Conservation (phyloP, 352 stramenopile genomes). For the Phytophthora fragariaefolia region DNA sequence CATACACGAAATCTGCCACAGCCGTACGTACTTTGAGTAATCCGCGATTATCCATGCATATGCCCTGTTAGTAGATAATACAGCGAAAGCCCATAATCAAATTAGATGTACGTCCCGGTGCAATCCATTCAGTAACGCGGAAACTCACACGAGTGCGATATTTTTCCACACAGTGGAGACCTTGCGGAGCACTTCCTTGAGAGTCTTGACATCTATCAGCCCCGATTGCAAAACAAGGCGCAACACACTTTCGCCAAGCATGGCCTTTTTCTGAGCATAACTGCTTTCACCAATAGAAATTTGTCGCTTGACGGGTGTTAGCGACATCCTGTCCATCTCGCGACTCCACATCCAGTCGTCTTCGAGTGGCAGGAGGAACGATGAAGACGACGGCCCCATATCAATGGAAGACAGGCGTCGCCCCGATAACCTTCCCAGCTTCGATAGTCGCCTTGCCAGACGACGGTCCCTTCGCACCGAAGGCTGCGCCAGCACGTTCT, state of each 20-base stretch:
- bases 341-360: slow-evolving; percentile 63
- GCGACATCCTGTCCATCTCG: slow-evolving; percentile 49
- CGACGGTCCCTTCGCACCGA: slow-evolving; percentile 69
- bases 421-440: slow-evolving; percentile 60
- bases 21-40: slow-evolving; percentile 53
- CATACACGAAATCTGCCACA: background rate
- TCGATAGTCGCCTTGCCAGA: slow-evolving; percentile 63
- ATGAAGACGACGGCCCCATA: slow-evolving; percentile 29
- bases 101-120: no score
- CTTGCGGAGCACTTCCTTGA: slow-evolving; percentile 44
- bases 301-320: slow-evolving; percentile 44
- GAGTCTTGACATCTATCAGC: slow-evolving; percentile 37
- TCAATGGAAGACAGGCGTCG: slow-evolving; percentile 55
- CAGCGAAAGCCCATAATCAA: background rate
- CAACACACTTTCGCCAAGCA: slow-evolving; percentile 45
- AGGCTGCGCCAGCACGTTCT: slow-evolving; percentile 67
- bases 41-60: slow-evolving; percentile 63
- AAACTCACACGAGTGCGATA: slow-evolving; percentile 51
- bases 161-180: slow-evolving; percentile 59
- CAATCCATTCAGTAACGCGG: slow-evolving; percentile 2
- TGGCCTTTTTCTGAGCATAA: slow-evolving; percentile 28
- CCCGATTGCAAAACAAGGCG: slow-evolving; percentile 54
- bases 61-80: slow-evolving; percentile 32
- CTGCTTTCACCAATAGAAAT: slow-evolving; percentile 25
- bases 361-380: slow-evolving; percentile 46